These are phyloP conservation scores for Blepharisma undulans DNA, from an alignment of 169 alveolate genomes.

Conservation along the genomic window DNA sequence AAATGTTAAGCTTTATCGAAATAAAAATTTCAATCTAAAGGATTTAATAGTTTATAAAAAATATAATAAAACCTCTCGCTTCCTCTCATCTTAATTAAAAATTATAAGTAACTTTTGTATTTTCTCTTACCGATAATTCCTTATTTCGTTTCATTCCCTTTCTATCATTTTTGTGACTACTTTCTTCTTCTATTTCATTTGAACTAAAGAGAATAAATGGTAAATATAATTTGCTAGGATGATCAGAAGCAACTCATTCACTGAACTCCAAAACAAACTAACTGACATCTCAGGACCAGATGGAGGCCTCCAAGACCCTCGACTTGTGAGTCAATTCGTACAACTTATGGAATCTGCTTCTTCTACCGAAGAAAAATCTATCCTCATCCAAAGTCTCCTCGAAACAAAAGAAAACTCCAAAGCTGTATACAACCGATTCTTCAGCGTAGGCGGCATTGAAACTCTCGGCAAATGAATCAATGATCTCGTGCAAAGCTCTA, in stretches of 20 bases:
- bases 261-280: conserved; percentile 22
- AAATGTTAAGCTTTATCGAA: neutral
- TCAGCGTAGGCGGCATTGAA: conserved; percentile 16
- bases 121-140: neutral
- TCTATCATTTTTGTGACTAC: neutral
- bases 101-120: neutral
- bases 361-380: neutral
- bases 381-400: conserved; percentile 1
- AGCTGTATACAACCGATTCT: conserved; percentile 6
- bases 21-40: too few relatives aligned
- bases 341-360: neutral
- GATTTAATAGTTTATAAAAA: neutral
- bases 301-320: conserved; percentile 14
- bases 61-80: neutral
- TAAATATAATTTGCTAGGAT: neutral
- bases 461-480: conserved; percentile 14
- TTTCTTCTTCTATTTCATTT: neutral
- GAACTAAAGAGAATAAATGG: neutral
- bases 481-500: neutral
- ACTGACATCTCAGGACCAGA: conserved; percentile 5
- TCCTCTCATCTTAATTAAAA: neutral
- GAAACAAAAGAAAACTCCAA: neutral
- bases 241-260: neutral
- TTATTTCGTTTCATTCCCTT: neutral
- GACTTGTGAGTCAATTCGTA: neutral